Evolutionary conservation across 441 rosid species (phyloP).

Genomic region (Mallotus repandus): DNA sequence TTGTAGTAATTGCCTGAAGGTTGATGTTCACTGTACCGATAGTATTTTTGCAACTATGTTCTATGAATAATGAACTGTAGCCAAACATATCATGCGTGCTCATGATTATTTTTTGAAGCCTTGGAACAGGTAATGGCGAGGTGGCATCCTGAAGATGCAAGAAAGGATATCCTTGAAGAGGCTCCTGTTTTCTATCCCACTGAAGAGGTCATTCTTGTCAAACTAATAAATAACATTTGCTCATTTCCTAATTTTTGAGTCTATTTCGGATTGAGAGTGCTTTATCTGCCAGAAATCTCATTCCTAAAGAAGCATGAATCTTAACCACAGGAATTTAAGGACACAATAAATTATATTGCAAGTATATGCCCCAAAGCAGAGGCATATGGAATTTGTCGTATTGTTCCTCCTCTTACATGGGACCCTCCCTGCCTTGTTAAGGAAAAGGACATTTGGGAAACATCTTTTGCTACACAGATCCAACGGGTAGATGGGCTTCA

Average conservation of each 20-base stretch:
- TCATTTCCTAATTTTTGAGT: conserved; percentile 17
- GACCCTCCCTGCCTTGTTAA: conserved; percentile 50
- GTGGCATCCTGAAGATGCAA: conserved; percentile 34
- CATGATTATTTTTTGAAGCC: conserved; percentile 19
- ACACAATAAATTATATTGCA: conserved; percentile 53
- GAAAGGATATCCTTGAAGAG: conserved; percentile 40
- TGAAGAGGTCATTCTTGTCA: conserved; percentile 45
- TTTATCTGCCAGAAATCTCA: conserved; percentile 18
- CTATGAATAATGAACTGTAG: not conserved
- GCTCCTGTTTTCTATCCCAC: conserved; percentile 60
- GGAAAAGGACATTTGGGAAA: conserved; percentile 48
- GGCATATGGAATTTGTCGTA: conserved; percentile 67
- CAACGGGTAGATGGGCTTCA: conserved; percentile 49
- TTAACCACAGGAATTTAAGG: conserved; percentile 60
- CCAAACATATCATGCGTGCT: conserved; percentile 12
- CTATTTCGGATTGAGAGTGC: conserved; percentile 16
- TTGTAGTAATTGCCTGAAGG: conserved; percentile 33
- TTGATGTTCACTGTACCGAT: conserved; percentile 7
- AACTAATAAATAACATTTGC: conserved; percentile 13
- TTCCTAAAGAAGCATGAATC: conserved; percentile 29
- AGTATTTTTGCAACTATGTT: not conserved
- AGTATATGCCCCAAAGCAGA: conserved; percentile 50
- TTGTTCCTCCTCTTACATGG: conserved; percentile 79
- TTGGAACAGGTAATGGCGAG: conserved; percentile 38
- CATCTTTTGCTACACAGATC: conserved; percentile 41